Evolutionary conservation across 192 early-diverging fungal species (phyloP), one percentile per base, ranked within the genome.

Genomic region (Linnemannia schmuckeri): DNA sequence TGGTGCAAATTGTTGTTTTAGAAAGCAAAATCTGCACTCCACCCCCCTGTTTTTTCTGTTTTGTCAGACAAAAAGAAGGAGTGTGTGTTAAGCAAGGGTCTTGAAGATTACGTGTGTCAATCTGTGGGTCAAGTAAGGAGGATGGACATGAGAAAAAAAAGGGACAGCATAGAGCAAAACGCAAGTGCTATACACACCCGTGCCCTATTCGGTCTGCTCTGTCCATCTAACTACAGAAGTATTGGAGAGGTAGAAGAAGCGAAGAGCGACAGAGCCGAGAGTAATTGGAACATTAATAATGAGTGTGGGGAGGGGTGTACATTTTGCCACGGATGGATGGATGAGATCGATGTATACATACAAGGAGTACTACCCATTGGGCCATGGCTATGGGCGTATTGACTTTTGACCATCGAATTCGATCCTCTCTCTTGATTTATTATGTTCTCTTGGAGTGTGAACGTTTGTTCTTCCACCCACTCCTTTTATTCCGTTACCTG

Each of bases 371-470:
- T 18, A 52, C 49, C 49, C 49, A 22, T 52, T 52, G 49, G 18
- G 6, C 49, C 49, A 52, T 52, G 0, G 49, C 17, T 17, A 2
- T 49, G 47, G 47, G 47, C 47, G 47, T 49, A 17, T 1, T 49
- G 47, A 3, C 2, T 18, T 15, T 10, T 10, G 47, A 15, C 49
- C 17, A 52, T 52, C 49, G 49, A 52, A 52, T 18, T 52, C 49
- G 49, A 66, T 66, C 61, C 12, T 30, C 12, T 10, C n/a, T 27
- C 22, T 44, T 6, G 42, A 10, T 44, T 33, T 66, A 12, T 33
- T 66, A 35, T 66, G 30, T 66, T 66, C 61, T 66, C 61, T 66
- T 66, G 61, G 61, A 66, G 61, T 66, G 30, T 18, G 49, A 30
- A 66, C 61, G 61, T 66, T 33, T 13, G 13, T 66, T 66, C 30